Percentiles rank a stretch among this genome's conserved stretches.
phyloP scores from a whole-genome alignment of 2,329 filamentous ascomycete species.

The Boeremia exigua region DNA sequence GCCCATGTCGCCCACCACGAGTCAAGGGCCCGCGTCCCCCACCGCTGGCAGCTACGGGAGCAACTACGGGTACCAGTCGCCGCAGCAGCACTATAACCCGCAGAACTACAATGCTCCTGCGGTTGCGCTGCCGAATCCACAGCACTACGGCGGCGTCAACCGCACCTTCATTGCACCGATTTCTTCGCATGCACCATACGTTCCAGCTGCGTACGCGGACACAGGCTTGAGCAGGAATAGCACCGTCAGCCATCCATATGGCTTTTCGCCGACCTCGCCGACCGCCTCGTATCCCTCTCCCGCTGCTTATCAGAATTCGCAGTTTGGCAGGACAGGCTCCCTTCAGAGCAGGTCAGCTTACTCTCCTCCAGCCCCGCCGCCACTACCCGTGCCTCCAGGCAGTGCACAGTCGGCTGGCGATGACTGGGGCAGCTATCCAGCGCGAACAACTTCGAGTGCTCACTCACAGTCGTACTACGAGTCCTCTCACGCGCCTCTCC shows the following conservation, averaged over 20 bases:
- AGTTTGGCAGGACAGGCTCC: slow-evolving; percentile 41
- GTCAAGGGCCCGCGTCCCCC: slow-evolving; percentile 33
- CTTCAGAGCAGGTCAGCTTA: slow-evolving; percentile 43
- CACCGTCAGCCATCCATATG: slow-evolving; percentile 44
- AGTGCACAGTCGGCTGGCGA: slow-evolving; percentile 41
- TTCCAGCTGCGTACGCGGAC: slow-evolving; percentile 53
- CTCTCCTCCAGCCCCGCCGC: slow-evolving; percentile 45
- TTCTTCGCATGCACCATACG: slow-evolving; percentile 49
- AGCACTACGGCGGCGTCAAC: slow-evolving; percentile 59
- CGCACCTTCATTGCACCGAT: slow-evolving; percentile 42
- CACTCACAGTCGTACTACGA: slow-evolving; percentile 41
- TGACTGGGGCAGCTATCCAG: slow-evolving; percentile 45
- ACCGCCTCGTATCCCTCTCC: slow-evolving; percentile 40
- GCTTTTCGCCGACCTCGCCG: slow-evolving; percentile 46
- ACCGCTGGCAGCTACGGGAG: slow-evolving; percentile 31
- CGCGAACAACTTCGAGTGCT: slow-evolving; percentile 35
- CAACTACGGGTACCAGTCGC: slow-evolving; percentile 53
- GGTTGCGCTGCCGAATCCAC: slow-evolving; percentile 63
- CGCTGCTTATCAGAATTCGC: slow-evolving; percentile 37
- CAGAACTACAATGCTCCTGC: slow-evolving; percentile 62
- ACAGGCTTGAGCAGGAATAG: slow-evolving; percentile 38
- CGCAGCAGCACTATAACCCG: slow-evolving; percentile 63
- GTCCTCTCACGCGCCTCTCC: slow-evolving; percentile 42
- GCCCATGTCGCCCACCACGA: slow-evolving; percentile 35
- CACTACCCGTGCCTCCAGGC: slow-evolving; percentile 44